Base-by-base conservation (phyloP, 495 filamentous ascomycete species). In the Pyronema omphalodes region DNA sequence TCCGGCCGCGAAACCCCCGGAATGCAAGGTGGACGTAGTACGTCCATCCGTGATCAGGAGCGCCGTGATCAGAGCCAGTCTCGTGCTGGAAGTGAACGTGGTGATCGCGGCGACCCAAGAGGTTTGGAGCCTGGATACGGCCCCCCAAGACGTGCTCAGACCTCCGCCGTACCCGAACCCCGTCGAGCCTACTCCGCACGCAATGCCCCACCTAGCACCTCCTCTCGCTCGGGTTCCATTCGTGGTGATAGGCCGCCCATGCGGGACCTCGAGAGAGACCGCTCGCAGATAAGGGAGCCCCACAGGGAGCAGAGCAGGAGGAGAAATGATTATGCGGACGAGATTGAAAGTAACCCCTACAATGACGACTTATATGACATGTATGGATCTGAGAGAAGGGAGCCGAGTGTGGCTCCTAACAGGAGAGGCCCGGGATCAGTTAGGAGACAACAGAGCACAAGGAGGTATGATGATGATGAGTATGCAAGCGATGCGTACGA, bases 311-410 rank as follows among this genome's bases (percentile, higher is more conserved):
- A 29, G 23, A 29, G 23, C 23, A 29, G 23, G 23, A 29, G 23
- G 23, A 29, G 60, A 52, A 36, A 44, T 3, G 60, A 66, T 29
- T 61, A 60, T 36, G 57, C 63, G 34, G 74, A 75, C 12, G 77
- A 83, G 36, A 56, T 53, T n/a, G 57, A 63, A 37, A 74, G 78
- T 17, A 77, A 82, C 46, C 75, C 73, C 11, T 80, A 82, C 58
- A 66, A 71, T 3, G 81, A 80, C 4, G 81, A 88, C 11, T 66
- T 81, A 6, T 85, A 88, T 67, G 80, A 84, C 56, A 73, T 80
- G 69, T 86, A 87, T 57, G 57, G 36, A 14, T n/a, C 50, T 11
- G 53, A 59, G 49, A 29, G 23, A 60, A 66, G 56, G 41, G 62
- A 65, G 35, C 50, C 65, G 54, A 23, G 35, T 41, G 36, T 18